A percentile compares a stretch with the other conserved stretches of the same genome.
These are phyloP conservation scores for Mycena leptocephala DNA, from an alignment of 768 basidiomycete genomes.

Conservation along the genomic window DNA sequence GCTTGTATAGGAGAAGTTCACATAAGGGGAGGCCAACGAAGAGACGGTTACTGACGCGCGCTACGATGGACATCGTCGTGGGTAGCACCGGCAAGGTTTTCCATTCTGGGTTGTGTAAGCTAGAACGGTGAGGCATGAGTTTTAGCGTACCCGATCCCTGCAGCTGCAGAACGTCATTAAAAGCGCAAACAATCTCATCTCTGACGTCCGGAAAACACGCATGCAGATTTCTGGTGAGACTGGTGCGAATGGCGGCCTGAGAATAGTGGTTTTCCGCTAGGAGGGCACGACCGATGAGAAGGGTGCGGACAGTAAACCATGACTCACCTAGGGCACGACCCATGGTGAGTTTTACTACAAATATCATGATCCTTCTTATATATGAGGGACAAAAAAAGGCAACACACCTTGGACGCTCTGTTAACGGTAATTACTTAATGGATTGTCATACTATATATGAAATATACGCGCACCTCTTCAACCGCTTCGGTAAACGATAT, in stretches of 20 bases:
- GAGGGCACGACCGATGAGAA: not conserved
- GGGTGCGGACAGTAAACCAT: not conserved
- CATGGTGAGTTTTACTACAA: constrained; percentile 11
- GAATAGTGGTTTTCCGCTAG: constrained; percentile 21
- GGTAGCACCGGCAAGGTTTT: constrained; percentile 28
- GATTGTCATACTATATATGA: not conserved
- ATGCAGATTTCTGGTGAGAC: constrained; percentile 43
- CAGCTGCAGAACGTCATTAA: constrained; percentile 13
- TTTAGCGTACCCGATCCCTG: not conserved
- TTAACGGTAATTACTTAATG: not conserved
- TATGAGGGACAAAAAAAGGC: not conserved
- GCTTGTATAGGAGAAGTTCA: not conserved
- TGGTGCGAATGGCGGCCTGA: constrained; percentile 14
- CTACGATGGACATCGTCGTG: constrained; percentile 36
- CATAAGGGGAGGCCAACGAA: constrained; percentile 48
- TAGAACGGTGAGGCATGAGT: not conserved
- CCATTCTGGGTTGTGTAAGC: constrained; percentile 37
- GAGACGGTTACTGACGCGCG: constrained; percentile 43
- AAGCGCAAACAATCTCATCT: constrained; percentile 50
- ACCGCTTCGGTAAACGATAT: constrained; percentile 55
- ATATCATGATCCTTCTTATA: not conserved
- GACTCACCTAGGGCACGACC: not conserved
- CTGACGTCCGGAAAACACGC: constrained; percentile 46
- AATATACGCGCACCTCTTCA: constrained; percentile 47
- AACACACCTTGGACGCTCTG: constrained; percentile 13